These are phyloP conservation scores for Xylariomycetidae sp. DNA, from an alignment of 2,329 filamentous ascomycete species.

Conservation along the genomic window DNA sequence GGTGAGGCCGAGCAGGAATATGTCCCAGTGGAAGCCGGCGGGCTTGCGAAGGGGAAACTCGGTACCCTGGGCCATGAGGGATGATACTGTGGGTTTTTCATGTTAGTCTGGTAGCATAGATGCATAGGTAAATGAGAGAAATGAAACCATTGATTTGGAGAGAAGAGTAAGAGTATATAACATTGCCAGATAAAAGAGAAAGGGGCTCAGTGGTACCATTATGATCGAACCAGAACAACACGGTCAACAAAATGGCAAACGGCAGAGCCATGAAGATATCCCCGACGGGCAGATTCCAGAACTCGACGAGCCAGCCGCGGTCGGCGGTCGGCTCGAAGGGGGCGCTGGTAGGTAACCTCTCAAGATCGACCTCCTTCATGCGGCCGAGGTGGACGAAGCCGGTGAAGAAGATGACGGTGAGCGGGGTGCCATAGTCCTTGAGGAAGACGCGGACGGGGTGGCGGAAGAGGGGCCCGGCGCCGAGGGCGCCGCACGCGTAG, in stretches of 20 bases:
- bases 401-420: conserved; percentile 82
- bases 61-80: conserved; percentile 76
- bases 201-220: conserved; percentile 52
- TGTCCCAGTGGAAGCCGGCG: conserved; percentile 80
- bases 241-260: conserved; percentile 76
- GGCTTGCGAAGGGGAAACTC: conserved; percentile 78
- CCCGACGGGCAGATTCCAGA: conserved; percentile 70
- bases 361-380: conserved; percentile 66
- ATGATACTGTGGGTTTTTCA: conserved; percentile 55
- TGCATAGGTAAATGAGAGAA: too few species aligned
- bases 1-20: conserved; percentile 75
- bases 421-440: conserved; percentile 82
- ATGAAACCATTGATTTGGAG: too few species aligned
- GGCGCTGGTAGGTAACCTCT: conserved; percentile 68
- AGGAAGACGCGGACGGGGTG: conserved; percentile 75
- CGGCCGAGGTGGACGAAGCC: conserved; percentile 84
- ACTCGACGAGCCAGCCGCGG: conserved; percentile 71
- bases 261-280: conserved; percentile 84
- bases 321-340: conserved; percentile 75
- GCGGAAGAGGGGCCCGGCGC: conserved; percentile 66
- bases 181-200: not conserved
- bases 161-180: too few species aligned
- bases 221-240: conserved; percentile 87
- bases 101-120: conserved; percentile 1
- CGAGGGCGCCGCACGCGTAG: conserved; percentile 69